phyloP scores from a whole-genome alignment of 495 filamentous ascomycete species.

The Podospora australis region DNA sequence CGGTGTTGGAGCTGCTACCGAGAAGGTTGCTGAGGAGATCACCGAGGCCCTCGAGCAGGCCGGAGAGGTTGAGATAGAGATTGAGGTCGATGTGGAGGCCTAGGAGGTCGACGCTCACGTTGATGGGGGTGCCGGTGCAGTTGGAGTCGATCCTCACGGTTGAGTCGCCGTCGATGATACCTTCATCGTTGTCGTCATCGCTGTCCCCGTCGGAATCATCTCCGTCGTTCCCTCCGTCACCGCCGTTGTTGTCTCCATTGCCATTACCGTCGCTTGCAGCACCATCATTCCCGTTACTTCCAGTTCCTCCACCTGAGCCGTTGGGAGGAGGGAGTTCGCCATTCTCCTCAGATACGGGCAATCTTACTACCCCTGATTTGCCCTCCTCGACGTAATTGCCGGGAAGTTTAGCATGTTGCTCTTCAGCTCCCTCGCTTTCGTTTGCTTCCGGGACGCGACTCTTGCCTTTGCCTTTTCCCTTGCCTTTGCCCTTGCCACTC shows the following conservation, averaged over 20 bases:
- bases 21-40: background rate
- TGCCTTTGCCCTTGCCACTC: too few species aligned
- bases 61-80: background rate
- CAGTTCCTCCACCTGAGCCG: too few species aligned
- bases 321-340: too few species aligned
- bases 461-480: too few species aligned
- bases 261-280: background rate
- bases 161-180: background rate
- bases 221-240: background rate
- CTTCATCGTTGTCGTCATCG: background rate
- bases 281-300: background rate
- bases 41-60: background rate
- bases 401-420: too few species aligned
- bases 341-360: too few species aligned
- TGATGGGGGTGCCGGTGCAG: background rate
- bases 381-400: too few species aligned
- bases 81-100: background rate
- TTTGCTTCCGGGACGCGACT: too few species aligned
- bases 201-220: background rate
- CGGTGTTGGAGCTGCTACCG: background rate
- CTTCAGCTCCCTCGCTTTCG: too few species aligned
- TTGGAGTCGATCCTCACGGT: too few species aligned
- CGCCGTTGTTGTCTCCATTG: background rate
- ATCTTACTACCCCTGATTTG: too few species aligned
- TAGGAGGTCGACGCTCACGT: background rate